Evolutionary conservation across 2,329 filamentous ascomycete genomes (phyloP), one percentile per base, ranked within the genome.

Genomic region (Fusarium sp.): DNA sequence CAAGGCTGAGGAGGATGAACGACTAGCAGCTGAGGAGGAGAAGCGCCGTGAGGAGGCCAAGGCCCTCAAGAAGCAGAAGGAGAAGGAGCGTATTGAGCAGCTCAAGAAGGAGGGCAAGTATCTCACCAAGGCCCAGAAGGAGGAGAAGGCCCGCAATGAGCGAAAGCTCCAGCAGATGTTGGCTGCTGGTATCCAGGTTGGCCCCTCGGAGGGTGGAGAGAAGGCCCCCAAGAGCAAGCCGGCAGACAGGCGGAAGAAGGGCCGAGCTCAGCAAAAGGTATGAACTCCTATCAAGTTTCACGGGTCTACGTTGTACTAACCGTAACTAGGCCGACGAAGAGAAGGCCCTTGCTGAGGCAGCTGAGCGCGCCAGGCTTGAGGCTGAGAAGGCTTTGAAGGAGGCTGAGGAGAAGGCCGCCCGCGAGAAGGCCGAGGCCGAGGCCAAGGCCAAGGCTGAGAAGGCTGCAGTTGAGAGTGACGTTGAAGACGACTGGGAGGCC

Each of bases 61-160:
- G 83, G 91, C 91, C 2, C 84, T 91, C 49, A 96, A 93, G 87
- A 96, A 96, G 87, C 93, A 94, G 78, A 94, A 90, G 80, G 94
- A 97, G 78, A 96, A 93, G 86, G 93, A 95, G 82, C 94, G 90
- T 83, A 92, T 96, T 69, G 94, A 96, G 80, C 92, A 96, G 84
- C 89, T 94, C 65, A 96, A 96, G 89, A 94, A 93, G 82, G 93
- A 95, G 81, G 94, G 94, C 81, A 96, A 94, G 79, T 96, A 93
- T 83, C 85, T 96, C 79, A 96, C 94, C 74, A 95, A 96, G 84
- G 93, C 94, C 16, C 93, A 97, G 81, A 93, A 92, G 80, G 93
- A 95, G 78, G 93, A 94, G 79, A 94, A 94, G 84, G 91, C 92
- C 27, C 89, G 91, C 78, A 92, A 94, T 76, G 93, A 96, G 83